A percentile compares a stretch with the other conserved stretches of the same genome.
phyloP scores from a whole-genome alignment of 495 filamentous ascomycete genomes.

The Venustampulla echinocandica region DNA sequence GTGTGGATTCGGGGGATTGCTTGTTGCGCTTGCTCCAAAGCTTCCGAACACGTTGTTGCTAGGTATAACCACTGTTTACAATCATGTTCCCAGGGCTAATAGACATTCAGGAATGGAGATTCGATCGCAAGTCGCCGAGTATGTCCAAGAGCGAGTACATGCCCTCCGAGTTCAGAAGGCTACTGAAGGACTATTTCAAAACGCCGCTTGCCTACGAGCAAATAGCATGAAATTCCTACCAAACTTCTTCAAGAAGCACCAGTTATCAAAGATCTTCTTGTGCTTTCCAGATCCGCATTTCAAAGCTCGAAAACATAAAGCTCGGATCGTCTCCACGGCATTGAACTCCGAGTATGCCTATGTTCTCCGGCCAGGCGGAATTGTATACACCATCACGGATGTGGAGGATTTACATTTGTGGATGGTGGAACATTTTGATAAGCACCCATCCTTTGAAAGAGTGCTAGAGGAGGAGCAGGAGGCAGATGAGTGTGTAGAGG shows the following conservation, averaged over 20 bases:
- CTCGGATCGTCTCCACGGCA: conserved; percentile 80
- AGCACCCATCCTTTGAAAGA: conserved; percentile 57
- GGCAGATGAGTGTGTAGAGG: conserved; percentile 62
- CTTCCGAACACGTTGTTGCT: conserved; percentile 77
- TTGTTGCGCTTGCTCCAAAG: conserved; percentile 74
- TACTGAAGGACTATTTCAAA: conserved; percentile 59
- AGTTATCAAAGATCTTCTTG: conserved; percentile 86
- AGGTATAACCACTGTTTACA: conserved; percentile 38
- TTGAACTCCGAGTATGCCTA: conserved; percentile 92
- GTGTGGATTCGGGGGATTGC: conserved; percentile 87
- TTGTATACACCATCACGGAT: conserved; percentile 93
- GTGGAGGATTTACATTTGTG: conserved; percentile 89
- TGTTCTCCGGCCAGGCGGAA: conserved; percentile 69
- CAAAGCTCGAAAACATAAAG: conserved; percentile 94
- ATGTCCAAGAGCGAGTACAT: conserved; percentile 74
- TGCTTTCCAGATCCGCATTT: conserved; percentile 99
- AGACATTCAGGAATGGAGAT: conserved; percentile 65
- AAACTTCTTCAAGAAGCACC: conserved; percentile 74
- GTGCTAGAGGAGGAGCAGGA: conserved; percentile 58
- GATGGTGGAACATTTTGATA: conserved; percentile 80
- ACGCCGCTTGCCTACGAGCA: conserved; percentile 75
- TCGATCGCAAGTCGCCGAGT: conserved; percentile 77
- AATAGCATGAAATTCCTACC: conserved; percentile 99
- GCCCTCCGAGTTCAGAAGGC: conserved; percentile 65
- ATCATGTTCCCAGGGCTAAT: conserved; percentile 3